Evolutionary conservation across 1,139 yeast genomes (phyloP).

Genomic region (Taphrina pruni): DNA sequence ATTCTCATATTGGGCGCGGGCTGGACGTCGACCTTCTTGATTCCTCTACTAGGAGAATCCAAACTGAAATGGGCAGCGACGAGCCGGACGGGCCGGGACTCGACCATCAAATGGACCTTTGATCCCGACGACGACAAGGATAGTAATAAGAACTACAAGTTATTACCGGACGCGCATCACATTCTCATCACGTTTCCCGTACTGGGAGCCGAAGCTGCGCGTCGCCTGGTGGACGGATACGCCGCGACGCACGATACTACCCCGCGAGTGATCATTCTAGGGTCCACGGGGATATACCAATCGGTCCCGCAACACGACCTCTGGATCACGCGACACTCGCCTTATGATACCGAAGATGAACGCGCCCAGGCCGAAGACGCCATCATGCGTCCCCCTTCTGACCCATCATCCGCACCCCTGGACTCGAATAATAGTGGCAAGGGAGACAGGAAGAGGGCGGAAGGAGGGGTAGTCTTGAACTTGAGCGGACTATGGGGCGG

Average conservation of each 20-base stretch:
- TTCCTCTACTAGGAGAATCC: conserved; percentile 15
- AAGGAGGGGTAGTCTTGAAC: conserved; percentile 30
- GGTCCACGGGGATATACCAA: conserved; percentile 38
- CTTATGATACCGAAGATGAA: conserved; percentile 18
- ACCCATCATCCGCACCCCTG: too few species aligned
- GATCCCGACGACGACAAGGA: conserved; percentile 6
- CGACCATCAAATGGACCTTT: conserved; percentile 22
- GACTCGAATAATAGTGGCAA: too few species aligned
- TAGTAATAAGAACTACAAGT: not conserved
- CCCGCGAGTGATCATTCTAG: conserved; percentile 5
- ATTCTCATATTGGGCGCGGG: conserved; percentile 34
- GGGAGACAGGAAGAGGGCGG: not conserved
- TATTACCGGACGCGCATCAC: conserved; percentile 24
- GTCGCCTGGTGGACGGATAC: conserved; percentile 11
- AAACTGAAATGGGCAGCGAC: conserved; percentile 25
- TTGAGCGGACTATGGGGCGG: conserved; percentile 39
- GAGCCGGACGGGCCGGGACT: conserved; percentile 31
- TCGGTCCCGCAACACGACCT: not conserved
- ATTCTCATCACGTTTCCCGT: conserved; percentile 33
- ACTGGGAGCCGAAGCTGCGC: conserved; percentile 8
- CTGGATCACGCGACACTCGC: conserved; percentile 35
- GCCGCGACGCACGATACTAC: conserved; percentile 13
- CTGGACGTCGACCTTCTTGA: conserved; percentile 39
- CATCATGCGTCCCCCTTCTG: not conserved
- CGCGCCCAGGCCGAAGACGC: conserved; percentile 40